Percentiles rank a stretch among this genome's conserved stretches.
phyloP scores from a whole-genome alignment of 129 eudicot species.

The Logfia minima region DNA sequence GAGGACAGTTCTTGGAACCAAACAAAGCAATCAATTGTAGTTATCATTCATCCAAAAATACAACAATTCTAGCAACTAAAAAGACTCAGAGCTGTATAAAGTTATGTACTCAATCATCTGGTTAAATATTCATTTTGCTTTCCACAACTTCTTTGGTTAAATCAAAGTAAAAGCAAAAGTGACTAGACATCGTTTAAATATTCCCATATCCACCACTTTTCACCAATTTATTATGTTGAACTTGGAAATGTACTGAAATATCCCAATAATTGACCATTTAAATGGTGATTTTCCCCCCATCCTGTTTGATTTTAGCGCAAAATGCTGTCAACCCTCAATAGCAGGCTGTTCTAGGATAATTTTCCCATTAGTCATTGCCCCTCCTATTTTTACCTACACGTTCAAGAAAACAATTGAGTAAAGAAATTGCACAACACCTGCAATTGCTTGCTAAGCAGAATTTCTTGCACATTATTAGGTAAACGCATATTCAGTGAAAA shows the following conservation, averaged over 20 bases:
- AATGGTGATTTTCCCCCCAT: neutral
- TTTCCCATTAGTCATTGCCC: neutral
- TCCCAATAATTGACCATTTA: slow-evolving; percentile 3
- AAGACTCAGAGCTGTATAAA: neutral
- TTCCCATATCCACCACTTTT: slow-evolving; percentile 9
- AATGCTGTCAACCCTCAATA: neutral
- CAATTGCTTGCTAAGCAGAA: neutral
- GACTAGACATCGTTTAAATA: neutral
- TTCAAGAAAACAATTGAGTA: neutral
- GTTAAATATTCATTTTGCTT: slow-evolving; percentile 22
- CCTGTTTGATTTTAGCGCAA: neutral
- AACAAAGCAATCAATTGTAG: neutral
- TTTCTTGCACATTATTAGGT: neutral
- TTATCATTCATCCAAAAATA: neutral
- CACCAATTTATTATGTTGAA: neutral
- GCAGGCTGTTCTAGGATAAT: neutral
- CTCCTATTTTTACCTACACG: slow-evolving; percentile 18
- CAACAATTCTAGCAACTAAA: neutral
- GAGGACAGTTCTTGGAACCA: neutral
- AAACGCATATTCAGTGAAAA: neutral
- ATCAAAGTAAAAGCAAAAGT: slow-evolving; percentile 11
- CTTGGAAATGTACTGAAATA: neutral
- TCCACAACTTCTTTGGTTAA: slow-evolving; percentile 1
- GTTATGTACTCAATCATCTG: slow-evolving; percentile 13
- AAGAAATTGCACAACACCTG: neutral